These are phyloP conservation scores for Xenosphaeropsis pyriputrescens DNA, from an alignment of 2,329 filamentous ascomycete genomes.

Conservation along the genomic window DNA sequence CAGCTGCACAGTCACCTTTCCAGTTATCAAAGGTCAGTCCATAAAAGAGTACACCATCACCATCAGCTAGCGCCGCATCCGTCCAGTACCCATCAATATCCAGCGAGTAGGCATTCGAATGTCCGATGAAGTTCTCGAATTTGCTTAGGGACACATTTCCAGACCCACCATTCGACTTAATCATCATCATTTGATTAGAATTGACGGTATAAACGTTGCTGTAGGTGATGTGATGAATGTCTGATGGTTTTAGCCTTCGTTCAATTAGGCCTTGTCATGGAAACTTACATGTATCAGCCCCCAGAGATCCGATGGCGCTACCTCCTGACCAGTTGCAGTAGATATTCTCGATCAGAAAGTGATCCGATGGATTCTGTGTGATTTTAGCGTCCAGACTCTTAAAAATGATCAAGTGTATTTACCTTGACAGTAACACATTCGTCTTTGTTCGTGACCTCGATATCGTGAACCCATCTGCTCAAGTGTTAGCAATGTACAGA, in stretches of 20 bases:
- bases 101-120: constrained; percentile 40
- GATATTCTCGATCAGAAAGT: constrained; percentile 42
- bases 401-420: no score
- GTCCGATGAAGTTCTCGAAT: constrained; percentile 44
- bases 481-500: no score
- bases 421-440: constrained; percentile 44
- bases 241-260: constrained; percentile 5
- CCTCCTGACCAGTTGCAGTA: constrained; percentile 49
- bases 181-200: constrained; percentile 49
- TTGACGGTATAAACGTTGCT: constrained; percentile 40
- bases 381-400: no score
- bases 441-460: constrained; percentile 47
- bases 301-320: constrained; percentile 41
- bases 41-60: constrained; percentile 33
- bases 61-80: constrained; percentile 23
- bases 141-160: constrained; percentile 33
- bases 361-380: no score
- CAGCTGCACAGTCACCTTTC: constrained; percentile 36
- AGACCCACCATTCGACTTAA: constrained; percentile 43
- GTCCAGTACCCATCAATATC: constrained; percentile 39
- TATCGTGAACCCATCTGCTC: constrained; percentile 33
- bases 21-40: constrained; percentile 40
- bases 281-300: constrained; percentile 19
- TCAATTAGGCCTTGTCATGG: neutral
- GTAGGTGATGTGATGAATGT: constrained; percentile 37